phyloP scores from a whole-genome alignment of 2,329 filamentous ascomycete species.

The Aspergillus sp. region DNA sequence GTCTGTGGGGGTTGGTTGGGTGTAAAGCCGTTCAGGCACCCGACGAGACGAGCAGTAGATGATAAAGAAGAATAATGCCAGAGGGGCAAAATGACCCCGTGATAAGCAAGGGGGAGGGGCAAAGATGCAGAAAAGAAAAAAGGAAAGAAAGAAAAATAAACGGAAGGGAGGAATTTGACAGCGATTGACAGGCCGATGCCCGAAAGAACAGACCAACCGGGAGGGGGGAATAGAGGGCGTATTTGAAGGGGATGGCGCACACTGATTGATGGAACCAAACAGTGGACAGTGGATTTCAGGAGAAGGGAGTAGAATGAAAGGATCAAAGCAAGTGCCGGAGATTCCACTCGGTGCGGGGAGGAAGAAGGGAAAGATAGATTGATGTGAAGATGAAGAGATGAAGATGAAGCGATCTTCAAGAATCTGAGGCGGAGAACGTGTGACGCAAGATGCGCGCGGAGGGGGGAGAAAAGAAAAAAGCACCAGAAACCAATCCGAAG shows the following conservation, averaged over 20 bases:
- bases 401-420: slow-evolving; percentile 2
- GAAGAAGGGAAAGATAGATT: neutral
- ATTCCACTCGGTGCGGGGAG: neutral
- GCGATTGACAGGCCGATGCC: slow-evolving; percentile 7
- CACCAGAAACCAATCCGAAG: slow-evolving; percentile 4
- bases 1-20: slow-evolving; percentile 1
- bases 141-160: neutral
- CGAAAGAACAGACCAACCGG: slow-evolving; percentile 7
- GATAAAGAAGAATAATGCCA: slow-evolving; percentile 7
- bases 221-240: neutral
- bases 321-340: neutral
- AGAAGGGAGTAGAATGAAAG: neutral
- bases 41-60: slow-evolving; percentile 13
- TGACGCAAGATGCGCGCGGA: slow-evolving; percentile 3
- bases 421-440: neutral
- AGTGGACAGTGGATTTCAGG: slow-evolving; percentile 7
- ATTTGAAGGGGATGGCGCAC: slow-evolving; percentile 3
- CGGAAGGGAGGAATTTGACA: neutral
- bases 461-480: neutral
- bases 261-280: neutral
- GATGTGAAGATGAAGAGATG: slow-evolving; percentile 1
- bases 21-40: slow-evolving; percentile 17
- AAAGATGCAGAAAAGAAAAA: neutral
- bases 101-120: slow-evolving; percentile 6
- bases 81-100: slow-evolving; percentile 9